Evolutionary conservation across 2,329 filamentous ascomycete genomes (phyloP), one percentile per base, ranked within the genome.

Genomic region (Exophiala xenobiotica): DNA sequence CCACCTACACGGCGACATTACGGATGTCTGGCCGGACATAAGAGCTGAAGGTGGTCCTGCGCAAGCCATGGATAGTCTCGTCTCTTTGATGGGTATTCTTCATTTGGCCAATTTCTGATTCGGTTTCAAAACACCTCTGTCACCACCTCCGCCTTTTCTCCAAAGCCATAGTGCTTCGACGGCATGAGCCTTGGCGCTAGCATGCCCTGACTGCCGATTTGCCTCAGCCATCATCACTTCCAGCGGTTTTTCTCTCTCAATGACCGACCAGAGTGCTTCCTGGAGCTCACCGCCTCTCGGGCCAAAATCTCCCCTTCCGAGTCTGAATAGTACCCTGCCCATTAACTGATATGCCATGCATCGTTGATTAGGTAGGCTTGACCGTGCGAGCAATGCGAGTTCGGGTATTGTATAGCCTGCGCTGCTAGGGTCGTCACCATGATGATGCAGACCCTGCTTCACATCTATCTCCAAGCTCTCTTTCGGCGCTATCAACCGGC

Each of bases 381-480:
- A 95, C 26, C 92, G 80, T 3, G 89, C 84, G 1, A 96, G 78
- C 24, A 86, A 82, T 1, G 90, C 85, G 1, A 99, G 77, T 69
- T 99, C 93, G 0, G 84, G 82, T 23, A 99, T 81, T 0, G 93
- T 97, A 70, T 99, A 99, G 0, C 93, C 93, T 0, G 93, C 93
- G 1, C 91, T 89, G 69, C 95, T 90, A 12, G 93, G 93, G 1
- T 92, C 91, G 52, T 91, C 83, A 57, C 87, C 90, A 68, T 99
- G 93, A 68, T 99, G 92, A 68, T 99, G 93, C 11, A 99, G 78
- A 0, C 93, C 93, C 53, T 86, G 81, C 9, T 83, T 85, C 1
- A 82, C 82, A 4, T 92, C 88, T 20, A 97, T 83, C 1, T 80
- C 76, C 49, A 90, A 79, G 20, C 90, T 84, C 26, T 83, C 79